Base-by-base conservation (phyloP, 768 basidiomycete species). In the Pulveroboletus sp. region DNA sequence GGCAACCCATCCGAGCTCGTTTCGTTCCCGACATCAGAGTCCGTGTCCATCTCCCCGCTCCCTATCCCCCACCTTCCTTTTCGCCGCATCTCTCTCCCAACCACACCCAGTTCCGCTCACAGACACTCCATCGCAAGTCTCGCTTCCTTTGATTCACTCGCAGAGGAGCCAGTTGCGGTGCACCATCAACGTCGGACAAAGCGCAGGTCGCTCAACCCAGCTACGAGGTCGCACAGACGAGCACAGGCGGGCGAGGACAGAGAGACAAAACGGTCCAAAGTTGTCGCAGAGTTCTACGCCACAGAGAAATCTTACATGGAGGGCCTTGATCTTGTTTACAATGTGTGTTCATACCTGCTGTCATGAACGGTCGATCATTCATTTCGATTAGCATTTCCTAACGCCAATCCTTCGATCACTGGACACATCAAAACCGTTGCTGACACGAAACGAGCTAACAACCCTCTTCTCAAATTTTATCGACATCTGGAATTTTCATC, bases 401-500 rank as follows among this genome's bases (percentile, higher is more conserved):
- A 78, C 79, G 10, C 91, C 90, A 3, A 82, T 94, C 49, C 82
- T 93, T 53, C 72, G 72, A 17, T 85, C 91, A 6, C 70, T 92
- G 54, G 86, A 89, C 52, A 81, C 79, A 3, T 57, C 80, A 5
- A 73, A 79, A 21, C 84, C 88, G 3, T 66, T 93, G n/a, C 74
- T 93, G 42, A 75, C 82, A 50, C 80, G 87, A 48, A 66, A 78
- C 3, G 77, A 82, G 38, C 76, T 93, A 49, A 87, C 84, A 1
- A 75, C 82, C 12, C 73, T 92, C 31, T 94, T 94, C 67, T 87
- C 86, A 53, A 92, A 92, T 65, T 91, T 93, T 55, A 84, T 91
- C 61, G 90, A 93, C 66, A 92, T 94, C 29, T 91, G 87, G 90
- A 92, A 90, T 59, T 75, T 90, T 36, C 89, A 91, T 67, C 85